These are phyloP conservation scores for Bipolaris oryzae DNA, from an alignment of 2,329 filamentous ascomycete genomes.

Conservation along the genomic window DNA sequence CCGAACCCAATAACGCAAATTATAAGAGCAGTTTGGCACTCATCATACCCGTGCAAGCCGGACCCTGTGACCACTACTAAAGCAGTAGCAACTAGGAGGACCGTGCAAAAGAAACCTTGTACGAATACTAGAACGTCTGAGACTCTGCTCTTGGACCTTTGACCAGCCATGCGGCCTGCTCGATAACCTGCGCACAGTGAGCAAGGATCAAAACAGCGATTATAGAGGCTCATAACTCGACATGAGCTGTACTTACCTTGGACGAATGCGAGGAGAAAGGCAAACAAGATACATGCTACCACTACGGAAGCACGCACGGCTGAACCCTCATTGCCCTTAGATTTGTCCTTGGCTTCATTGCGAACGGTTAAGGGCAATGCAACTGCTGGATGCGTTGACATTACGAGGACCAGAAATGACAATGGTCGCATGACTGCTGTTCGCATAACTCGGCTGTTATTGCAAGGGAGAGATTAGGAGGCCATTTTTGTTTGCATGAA, in stretches of 20 bases:
- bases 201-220: background rate
- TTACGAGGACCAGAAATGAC: background rate
- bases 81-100: slow-evolving; percentile 37
- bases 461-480: background rate
- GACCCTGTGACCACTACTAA: slow-evolving; percentile 33
- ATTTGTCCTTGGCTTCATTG: background rate
- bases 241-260: slow-evolving; percentile 21
- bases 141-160: slow-evolving; percentile 14
- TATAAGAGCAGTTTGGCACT: slow-evolving; percentile 43
- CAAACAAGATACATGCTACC: slow-evolving; percentile 20
- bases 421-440: background rate
- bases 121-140: slow-evolving; percentile 26
- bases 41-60: slow-evolving; percentile 29
- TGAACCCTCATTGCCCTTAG: slow-evolving; percentile 13
- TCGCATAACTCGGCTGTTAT: background rate
- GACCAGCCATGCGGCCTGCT: slow-evolving; percentile 23
- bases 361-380: background rate
- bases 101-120: slow-evolving; percentile 25
- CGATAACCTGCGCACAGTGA: slow-evolving; percentile 23
- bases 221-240: too few species aligned
- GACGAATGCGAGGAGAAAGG: slow-evolving; percentile 22
- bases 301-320: slow-evolving; percentile 16
- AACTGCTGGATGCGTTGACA: background rate
- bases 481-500: background rate
- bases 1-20: slow-evolving; percentile 47